Percentiles rank a stretch among this genome's conserved stretches.
These are phyloP conservation scores for Aspergillus nanangensis DNA, from an alignment of 495 filamentous ascomycete species.

Conservation along the genomic window DNA sequence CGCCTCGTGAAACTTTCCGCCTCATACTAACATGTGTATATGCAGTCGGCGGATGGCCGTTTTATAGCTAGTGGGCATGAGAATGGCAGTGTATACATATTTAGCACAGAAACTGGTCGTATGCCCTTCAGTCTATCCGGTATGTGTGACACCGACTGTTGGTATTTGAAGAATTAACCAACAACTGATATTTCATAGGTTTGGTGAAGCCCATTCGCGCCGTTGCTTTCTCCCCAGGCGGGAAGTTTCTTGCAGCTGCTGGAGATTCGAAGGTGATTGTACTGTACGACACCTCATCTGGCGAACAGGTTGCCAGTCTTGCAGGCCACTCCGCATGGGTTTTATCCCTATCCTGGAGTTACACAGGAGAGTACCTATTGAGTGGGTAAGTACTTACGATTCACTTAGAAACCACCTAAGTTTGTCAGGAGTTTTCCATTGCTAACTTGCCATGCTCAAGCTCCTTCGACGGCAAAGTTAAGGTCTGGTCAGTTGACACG, in stretches of 20 bases:
- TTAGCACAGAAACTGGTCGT: conserved; percentile 83
- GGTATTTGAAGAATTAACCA: conserved; percentile 46
- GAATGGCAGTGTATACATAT: conserved; percentile 90
- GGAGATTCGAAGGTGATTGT: conserved; percentile 86
- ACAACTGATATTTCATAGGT: conserved; percentile 43
- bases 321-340: conserved; percentile 80
- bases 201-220: conserved; percentile 78
- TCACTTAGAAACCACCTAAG: too few species aligned
- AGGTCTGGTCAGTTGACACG: conserved; percentile 87
- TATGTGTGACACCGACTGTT: conserved; percentile 33
- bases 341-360: conserved; percentile 84
- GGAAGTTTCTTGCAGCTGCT: conserved; percentile 83
- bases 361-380: conserved; percentile 88
- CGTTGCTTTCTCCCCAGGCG: conserved; percentile 81
- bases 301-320: conserved; percentile 86
- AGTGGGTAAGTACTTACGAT: conserved; percentile 56
- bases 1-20: neutral
- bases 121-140: conserved; percentile 82
- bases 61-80: conserved; percentile 90
- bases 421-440: neutral
- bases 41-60: conserved; percentile 66
- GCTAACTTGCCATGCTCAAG: conserved; percentile 27
- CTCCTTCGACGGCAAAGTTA: conserved; percentile 85
- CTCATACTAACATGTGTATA: conserved; percentile 6
- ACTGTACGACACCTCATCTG: conserved; percentile 84